phyloP scores from a whole-genome alignment of 495 filamentous ascomycete genomes.

The Letharia columbiana region DNA sequence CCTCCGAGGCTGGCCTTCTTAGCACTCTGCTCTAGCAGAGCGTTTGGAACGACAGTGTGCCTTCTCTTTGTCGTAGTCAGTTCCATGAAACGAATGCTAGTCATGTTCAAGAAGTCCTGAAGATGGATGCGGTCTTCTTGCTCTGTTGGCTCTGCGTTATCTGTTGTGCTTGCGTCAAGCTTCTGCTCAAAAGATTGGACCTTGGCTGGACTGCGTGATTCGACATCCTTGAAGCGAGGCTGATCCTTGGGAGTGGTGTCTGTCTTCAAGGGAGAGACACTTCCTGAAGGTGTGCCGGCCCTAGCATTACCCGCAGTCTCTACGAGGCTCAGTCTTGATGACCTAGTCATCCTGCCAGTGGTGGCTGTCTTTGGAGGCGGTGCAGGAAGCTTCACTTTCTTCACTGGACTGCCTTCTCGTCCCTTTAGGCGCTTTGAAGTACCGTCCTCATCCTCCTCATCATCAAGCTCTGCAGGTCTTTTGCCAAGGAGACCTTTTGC shows the following conservation, averaged over 20 bases:
- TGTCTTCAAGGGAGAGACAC: constrained; percentile 38
- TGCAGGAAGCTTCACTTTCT: constrained; percentile 58
- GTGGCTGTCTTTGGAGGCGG: constrained; percentile 58
- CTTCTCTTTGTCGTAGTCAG: constrained; percentile 83
- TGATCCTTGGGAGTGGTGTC: constrained; percentile 43
- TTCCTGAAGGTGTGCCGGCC: constrained; percentile 35
- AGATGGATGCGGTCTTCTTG: constrained; percentile 68
- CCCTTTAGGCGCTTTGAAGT: constrained; percentile 62
- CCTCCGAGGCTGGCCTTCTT: constrained; percentile 34
- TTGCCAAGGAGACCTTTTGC: constrained; percentile 69
- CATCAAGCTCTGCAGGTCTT: constrained; percentile 61
- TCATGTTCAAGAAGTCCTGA: constrained; percentile 89
- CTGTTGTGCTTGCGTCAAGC: constrained; percentile 25
- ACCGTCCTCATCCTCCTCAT: constrained; percentile 54
- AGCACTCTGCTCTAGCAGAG: constrained; percentile 36
- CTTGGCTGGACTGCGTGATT: constrained; percentile 33
- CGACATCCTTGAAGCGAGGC: constrained; percentile 42
- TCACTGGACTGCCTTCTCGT: constrained; percentile 68
- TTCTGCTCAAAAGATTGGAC: constrained; percentile 40
- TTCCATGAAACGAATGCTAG: constrained; percentile 95
- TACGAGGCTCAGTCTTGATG: constrained; percentile 30
- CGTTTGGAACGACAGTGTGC: constrained; percentile 62
- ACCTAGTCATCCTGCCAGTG: constrained; percentile 47
- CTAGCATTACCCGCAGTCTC: constrained; percentile 23
- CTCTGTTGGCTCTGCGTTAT: constrained; percentile 29